A percentile compares a stretch with the other conserved stretches of the same genome.
phyloP scores from a whole-genome alignment of 2,329 filamentous ascomycete species.

The Paecilomyces dactylethromorphus region DNA sequence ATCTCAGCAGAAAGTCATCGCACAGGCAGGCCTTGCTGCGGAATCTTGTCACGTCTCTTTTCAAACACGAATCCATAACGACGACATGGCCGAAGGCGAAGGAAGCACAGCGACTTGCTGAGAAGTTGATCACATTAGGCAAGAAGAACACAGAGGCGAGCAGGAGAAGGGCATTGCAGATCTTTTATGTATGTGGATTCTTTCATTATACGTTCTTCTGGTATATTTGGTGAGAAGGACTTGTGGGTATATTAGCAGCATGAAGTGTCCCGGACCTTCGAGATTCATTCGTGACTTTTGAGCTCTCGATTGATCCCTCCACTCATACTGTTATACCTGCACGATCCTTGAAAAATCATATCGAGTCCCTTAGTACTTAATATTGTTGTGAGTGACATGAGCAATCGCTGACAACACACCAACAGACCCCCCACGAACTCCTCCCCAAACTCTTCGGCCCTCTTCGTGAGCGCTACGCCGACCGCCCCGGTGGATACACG shows the following conservation, averaged over 20 bases:
- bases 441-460: slow-evolving; percentile 83
- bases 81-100: slow-evolving; percentile 97
- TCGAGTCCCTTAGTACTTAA: not conserved
- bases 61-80: slow-evolving; percentile 86
- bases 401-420: not conserved
- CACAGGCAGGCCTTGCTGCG: slow-evolving; percentile 89
- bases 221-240: not conserved
- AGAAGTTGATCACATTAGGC: slow-evolving; percentile 88
- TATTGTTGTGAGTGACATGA: not conserved
- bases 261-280: not conserved
- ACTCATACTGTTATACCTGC: not conserved
- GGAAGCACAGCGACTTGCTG: slow-evolving; percentile 86
- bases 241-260: not conserved
- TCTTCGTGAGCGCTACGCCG: slow-evolving; percentile 70
- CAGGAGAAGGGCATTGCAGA: slow-evolving; percentile 65
- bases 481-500: slow-evolving; percentile 85
- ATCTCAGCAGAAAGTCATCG: slow-evolving; percentile 75
- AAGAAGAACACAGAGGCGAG: slow-evolving; percentile 88
- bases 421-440: slow-evolving; percentile 34
- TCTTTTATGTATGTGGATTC: slow-evolving; percentile 67
- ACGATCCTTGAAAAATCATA: not conserved
- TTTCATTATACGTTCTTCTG: not conserved
- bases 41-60: slow-evolving; percentile 90
- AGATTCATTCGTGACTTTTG: too few species aligned
- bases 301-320: not conserved